phyloP scores from a whole-genome alignment of 1,139 yeast genomes.

The Diutina neorugosa region DNA sequence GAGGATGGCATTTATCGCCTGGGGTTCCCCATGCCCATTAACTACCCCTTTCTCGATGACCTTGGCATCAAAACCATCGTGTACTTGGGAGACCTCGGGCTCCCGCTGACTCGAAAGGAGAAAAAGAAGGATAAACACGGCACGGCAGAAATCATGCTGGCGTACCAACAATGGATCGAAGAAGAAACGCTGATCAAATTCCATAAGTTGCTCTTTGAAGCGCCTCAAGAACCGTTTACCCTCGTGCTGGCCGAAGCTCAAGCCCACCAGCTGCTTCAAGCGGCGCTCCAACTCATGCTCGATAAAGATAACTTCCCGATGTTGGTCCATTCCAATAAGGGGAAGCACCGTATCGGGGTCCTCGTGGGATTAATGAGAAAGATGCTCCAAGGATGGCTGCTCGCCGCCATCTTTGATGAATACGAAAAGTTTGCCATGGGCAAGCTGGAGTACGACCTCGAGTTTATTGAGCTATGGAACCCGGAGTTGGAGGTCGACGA shows the following conservation, averaged over 20 bases:
- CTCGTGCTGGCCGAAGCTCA: slow-evolving; percentile 31
- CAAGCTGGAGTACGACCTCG: slow-evolving; percentile 84
- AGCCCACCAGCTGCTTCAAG: slow-evolving; percentile 37
- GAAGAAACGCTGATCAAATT: slow-evolving; percentile 41
- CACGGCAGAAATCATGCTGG: slow-evolving; percentile 24
- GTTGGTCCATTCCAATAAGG: slow-evolving; percentile 84
- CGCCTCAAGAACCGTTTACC: slow-evolving; percentile 66
- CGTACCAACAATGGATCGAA: slow-evolving; percentile 55
- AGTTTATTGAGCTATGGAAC: slow-evolving; percentile 40
- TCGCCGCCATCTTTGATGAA: slow-evolving; percentile 88
- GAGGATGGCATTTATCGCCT: slow-evolving; percentile 81
- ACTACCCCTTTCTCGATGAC: slow-evolving; percentile 65
- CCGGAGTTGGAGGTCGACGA: slow-evolving; percentile 19
- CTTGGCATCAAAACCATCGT: slow-evolving; percentile 67
- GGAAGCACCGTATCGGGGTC: slow-evolving; percentile 90
- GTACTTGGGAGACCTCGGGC: slow-evolving; percentile 61
- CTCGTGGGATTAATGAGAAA: slow-evolving; percentile 81
- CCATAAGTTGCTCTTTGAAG: slow-evolving; percentile 51
- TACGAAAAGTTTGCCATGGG: slow-evolving; percentile 89
- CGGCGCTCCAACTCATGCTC: slow-evolving; percentile 51
- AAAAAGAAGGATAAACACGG: slow-evolving; percentile 23
- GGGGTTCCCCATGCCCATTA: slow-evolving; percentile 86
- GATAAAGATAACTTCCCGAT: slow-evolving; percentile 75
- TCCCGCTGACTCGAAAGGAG: slow-evolving; percentile 9
- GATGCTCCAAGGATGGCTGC: slow-evolving; percentile 82